Percentiles rank a stretch among this genome's conserved stretches.
phyloP scores from a whole-genome alignment of 176 grass and related monocot genomes.

The Aegilops umbellulata region DNA sequence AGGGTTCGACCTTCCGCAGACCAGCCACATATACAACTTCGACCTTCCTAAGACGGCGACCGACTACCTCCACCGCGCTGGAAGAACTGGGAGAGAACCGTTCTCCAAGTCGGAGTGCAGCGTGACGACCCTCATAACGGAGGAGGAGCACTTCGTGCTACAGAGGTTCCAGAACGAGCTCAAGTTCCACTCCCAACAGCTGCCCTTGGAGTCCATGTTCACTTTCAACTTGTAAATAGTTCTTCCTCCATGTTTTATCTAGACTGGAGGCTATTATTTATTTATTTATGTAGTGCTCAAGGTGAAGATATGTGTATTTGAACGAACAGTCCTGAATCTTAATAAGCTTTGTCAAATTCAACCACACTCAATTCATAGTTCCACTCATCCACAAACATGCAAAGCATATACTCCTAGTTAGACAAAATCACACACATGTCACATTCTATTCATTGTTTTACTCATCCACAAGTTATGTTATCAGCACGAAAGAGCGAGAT shows the following conservation, averaged over 20 bases:
- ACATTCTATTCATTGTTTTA: background rate
- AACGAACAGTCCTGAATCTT: background rate
- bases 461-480: background rate
- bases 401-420: too few species aligned
- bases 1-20: conserved; percentile 90
- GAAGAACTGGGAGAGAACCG: conserved; percentile 69
- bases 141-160: conserved; percentile 69
- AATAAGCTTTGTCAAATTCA: background rate
- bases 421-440: background rate
- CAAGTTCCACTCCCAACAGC: conserved; percentile 56
- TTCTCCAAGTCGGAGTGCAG: conserved; percentile 64
- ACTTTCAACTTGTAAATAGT: conserved; percentile 22
- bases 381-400: background rate
- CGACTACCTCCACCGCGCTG: conserved; percentile 79
- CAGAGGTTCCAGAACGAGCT: conserved; percentile 84
- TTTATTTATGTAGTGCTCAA: too few species aligned
- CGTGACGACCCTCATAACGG: conserved; percentile 66
- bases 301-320: too few species aligned
- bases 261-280: too few species aligned
- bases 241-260: background rate
- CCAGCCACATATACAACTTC: conserved; percentile 90
- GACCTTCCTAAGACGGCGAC: conserved; percentile 77
- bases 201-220: conserved; percentile 41
- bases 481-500: background rate
- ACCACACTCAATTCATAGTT: background rate